A percentile compares a stretch with the other conserved stretches of the same genome.
Evolutionary conservation across 768 basidiomycete species (phyloP).

Genomic region (Termitomyces sp.): DNA sequence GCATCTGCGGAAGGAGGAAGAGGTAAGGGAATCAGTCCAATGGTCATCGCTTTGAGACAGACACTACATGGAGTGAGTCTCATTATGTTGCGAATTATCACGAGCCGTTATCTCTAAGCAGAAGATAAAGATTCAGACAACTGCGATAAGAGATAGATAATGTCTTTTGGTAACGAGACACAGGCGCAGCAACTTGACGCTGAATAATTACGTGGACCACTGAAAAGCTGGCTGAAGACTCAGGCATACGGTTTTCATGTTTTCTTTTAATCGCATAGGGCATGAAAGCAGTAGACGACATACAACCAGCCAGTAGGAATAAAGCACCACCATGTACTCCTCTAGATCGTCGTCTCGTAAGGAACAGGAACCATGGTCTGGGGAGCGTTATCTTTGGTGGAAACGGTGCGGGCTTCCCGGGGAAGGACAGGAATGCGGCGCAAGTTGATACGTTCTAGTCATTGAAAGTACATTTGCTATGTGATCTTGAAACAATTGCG

Average conservation of each 20-base stretch:
- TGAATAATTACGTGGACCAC: too few relatives aligned
- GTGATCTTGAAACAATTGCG: not conserved
- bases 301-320: conserved; percentile 21
- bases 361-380: conserved; percentile 90
- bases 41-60: conserved; percentile 46
- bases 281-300: conserved; percentile 23
- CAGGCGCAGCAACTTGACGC: too few relatives aligned
- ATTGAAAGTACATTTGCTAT: conserved; percentile 2
- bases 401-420: conserved; percentile 75
- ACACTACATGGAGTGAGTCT: not conserved
- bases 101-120: not conserved
- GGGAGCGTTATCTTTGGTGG: conserved; percentile 69
- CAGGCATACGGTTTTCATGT: conserved; percentile 17
- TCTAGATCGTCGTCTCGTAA: conserved; percentile 97
- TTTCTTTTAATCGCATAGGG: conserved; percentile 23
- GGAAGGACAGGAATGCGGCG: conserved; percentile 86
- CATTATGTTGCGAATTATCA: not conserved
- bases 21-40: conserved; percentile 63
- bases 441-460: conserved; percentile 71
- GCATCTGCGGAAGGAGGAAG: conserved; percentile 72
- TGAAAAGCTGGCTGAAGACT: not conserved
- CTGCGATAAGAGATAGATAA: not conserved
- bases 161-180: not conserved
- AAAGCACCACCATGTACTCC: conserved; percentile 17
- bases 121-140: not conserved